Percentiles rank a stretch among this genome's conserved stretches.
phyloP scores from a whole-genome alignment of 371 early-diverging fungal genomes.

The Mucor racemosus region DNA sequence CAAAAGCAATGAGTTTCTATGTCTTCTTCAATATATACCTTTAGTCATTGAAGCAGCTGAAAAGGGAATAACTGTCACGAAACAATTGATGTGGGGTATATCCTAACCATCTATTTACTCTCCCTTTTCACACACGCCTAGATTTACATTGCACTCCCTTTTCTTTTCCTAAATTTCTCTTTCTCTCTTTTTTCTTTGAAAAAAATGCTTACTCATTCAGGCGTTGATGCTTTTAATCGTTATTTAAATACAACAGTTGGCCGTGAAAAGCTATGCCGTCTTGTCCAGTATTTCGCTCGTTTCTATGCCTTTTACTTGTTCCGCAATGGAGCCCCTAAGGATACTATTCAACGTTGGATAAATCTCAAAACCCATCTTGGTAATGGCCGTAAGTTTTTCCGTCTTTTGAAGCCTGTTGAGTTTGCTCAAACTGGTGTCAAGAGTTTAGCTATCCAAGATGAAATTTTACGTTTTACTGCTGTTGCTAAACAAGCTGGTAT shows the following conservation, averaged over 20 bases:
- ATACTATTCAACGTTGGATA: slow-evolving; percentile 56
- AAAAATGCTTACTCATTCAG: slow-evolving; percentile 32
- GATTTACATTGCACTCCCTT: slow-evolving; percentile 3
- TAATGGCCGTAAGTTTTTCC: slow-evolving; percentile 67
- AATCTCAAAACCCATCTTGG: slow-evolving; percentile 62
- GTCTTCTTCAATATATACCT: neutral
- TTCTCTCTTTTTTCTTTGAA: slow-evolving; percentile 6
- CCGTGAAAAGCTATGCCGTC: slow-evolving; percentile 81
- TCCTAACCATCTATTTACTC: slow-evolving; percentile 6
- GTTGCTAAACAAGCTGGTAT: slow-evolving; percentile 60
- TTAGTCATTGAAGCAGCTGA: slow-evolving; percentile 12
- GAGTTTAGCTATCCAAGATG: slow-evolving; percentile 55
- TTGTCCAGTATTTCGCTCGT: slow-evolving; percentile 78
- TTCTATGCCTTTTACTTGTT: slow-evolving; percentile 63
- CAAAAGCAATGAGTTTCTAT: too few relatives aligned
- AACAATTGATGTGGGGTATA: neutral
- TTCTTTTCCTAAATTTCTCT: slow-evolving; percentile 1
- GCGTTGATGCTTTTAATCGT: slow-evolving; percentile 40
- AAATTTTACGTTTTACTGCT: slow-evolving; percentile 52
- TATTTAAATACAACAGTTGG: slow-evolving; percentile 73
- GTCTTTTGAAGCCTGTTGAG: slow-evolving; percentile 63
- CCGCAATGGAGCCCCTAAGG: slow-evolving; percentile 59
- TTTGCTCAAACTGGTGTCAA: slow-evolving; percentile 62
- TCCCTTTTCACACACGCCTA: neutral
- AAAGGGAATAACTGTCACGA: slow-evolving; percentile 26